Base-by-base conservation (phyloP, 768 basidiomycete genomes). In the Tephrocybe sp. region DNA sequence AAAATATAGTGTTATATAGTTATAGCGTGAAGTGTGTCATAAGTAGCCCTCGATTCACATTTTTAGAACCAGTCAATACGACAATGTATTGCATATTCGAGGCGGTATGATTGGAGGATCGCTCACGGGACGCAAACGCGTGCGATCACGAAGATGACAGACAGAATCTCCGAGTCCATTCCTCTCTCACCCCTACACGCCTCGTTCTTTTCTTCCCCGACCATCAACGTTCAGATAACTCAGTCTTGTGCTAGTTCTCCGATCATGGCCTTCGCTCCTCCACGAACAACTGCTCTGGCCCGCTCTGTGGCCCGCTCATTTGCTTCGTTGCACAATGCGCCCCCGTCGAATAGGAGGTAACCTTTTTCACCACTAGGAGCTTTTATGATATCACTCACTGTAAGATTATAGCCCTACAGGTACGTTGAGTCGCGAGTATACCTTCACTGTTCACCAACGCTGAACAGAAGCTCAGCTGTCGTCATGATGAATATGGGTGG, bases 401-500 rank as follows among this genome's bases (percentile, higher is more conserved):
- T 10, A 17, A 21, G 17, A 17, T 33, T 10, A 33, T 42, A 86
- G 84, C 66, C 84, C 84, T 54, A 86, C 84, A 80, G 84, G 84
- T 86, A 50, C 43, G 57, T 49, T 46, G 48, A 25, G 33, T 33
- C 51, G 23, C 15, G 44, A 21, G 51, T 38, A 49, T 26, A 24
- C 8, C 6, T n/a, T 32, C 32, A 39, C 38, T 32, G 28, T 57
- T 58, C 55, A 43, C 43, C 41, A 51, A 48, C 21, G 36, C 48
- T 57, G 60, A 50, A 60, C 51, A 26, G 45, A 28, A 58, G 48
- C 39, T 26, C 42, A 78, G 96, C 90, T 32, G 80, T 98, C 56
- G 93, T 99, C 36, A 90, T 99, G 89, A 76, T 99, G 73, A 99
- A 98, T 70, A 99, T 99, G 97, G 97, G 97, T 38, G 97, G 97